Evolutionary conservation across 164 flowering plant species (phyloP).

Genomic region (Piper longum): DNA sequence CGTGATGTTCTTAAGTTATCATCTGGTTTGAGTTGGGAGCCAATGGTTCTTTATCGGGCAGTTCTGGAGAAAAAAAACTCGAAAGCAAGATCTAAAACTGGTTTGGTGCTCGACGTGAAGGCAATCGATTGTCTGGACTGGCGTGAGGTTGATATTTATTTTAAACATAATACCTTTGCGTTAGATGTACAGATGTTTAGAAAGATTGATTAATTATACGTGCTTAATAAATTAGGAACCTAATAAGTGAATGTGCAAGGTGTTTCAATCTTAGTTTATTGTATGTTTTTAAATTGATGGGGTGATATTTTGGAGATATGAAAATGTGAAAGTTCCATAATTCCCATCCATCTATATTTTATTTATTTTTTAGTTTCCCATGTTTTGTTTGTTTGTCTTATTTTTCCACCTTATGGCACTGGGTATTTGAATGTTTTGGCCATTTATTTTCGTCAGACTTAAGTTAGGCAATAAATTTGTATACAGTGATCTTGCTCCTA

Average conservation of each 20-base stretch:
- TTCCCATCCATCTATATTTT: neutral
- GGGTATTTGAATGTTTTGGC: no score
- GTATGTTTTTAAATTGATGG: neutral
- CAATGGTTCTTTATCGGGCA: constrained; percentile 98
- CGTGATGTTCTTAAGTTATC: constrained; percentile 53
- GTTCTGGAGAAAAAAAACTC: constrained; percentile 33
- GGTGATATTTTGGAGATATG: neutral
- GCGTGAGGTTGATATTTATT: constrained; percentile 40
- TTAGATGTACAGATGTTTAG: neutral
- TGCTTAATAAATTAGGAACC: neutral
- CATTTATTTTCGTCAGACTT: no score
- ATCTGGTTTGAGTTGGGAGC: constrained; percentile 91
- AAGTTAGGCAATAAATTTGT: no score
- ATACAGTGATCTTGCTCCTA: neutral
- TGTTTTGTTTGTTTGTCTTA: neutral
- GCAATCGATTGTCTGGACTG: constrained; percentile 69
- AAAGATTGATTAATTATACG: neutral
- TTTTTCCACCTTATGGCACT: neutral
- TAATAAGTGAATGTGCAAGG: neutral
- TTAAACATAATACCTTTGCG: no score
- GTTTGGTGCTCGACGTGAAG: constrained; percentile 25
- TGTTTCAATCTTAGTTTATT: neutral
- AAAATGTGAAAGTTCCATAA: neutral
- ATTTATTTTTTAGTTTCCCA: neutral
- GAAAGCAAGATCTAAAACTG: constrained; percentile 9